phyloP scores from a whole-genome alignment of 148 eudicot species.

The Tetragonia tetragonoides region DNA sequence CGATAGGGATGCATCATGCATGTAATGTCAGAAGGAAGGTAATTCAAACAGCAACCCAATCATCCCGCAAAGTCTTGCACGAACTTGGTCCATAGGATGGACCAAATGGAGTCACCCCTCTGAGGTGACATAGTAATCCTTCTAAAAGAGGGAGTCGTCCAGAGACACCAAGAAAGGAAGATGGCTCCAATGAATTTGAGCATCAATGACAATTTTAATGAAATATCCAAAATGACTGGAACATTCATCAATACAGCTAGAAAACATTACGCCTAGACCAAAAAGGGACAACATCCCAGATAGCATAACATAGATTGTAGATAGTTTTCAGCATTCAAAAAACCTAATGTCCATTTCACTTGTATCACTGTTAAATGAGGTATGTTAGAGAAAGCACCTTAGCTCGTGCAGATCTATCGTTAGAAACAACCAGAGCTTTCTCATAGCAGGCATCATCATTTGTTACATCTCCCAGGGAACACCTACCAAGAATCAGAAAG shows the following conservation, averaged over 20 bases:
- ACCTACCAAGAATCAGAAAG: conserved; percentile 37
- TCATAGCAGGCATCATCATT: conserved; percentile 69
- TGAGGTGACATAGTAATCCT: too few relatives aligned
- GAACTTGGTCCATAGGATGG: too few relatives aligned
- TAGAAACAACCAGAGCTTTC: conserved; percentile 86
- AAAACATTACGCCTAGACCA: background rate
- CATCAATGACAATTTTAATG: background rate
- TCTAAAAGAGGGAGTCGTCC: too few relatives aligned
- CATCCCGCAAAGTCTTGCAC: too few relatives aligned
- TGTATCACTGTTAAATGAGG: background rate
- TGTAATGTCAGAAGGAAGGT: background rate
- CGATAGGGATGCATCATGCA: background rate
- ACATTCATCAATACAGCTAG: background rate
- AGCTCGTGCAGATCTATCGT: conserved; percentile 77
- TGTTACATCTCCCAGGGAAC: conserved; percentile 89
- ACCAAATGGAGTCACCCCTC: too few relatives aligned
- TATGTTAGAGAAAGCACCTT: conserved; percentile 45
- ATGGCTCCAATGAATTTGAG: background rate
- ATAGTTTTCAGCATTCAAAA: background rate
- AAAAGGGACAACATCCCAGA: background rate
- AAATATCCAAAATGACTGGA: background rate
- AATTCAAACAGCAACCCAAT: background rate
- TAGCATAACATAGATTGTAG: too few relatives aligned
- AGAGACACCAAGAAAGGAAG: background rate
- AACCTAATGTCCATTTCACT: background rate